Base-by-base conservation (phyloP, 83 land plant species). In the Larix sibirica region DNA sequence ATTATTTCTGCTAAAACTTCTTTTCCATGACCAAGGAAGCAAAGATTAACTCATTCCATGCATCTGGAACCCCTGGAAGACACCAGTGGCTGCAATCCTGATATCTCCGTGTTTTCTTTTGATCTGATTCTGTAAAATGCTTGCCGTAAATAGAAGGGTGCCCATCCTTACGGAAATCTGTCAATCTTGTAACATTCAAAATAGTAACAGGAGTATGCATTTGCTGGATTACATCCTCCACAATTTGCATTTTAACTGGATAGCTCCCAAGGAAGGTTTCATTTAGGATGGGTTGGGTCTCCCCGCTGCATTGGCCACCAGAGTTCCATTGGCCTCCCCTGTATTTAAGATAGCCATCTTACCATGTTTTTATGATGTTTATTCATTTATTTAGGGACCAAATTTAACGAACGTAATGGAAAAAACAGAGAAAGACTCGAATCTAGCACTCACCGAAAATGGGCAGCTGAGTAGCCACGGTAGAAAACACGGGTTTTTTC, bases 1-100 rank as follows among this genome's bases (percentile, higher is more conserved):
- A 50, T 2, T 50, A 77, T 24, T 50, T 77, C 4, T 59, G 54
- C 26, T 59, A 14, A 36, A 31, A 24, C 74, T 20, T 60, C 66
- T 77, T 80, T 56, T 62, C 61, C 62, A 40, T 77, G 36, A 91
- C 82, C 62, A 91, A 81, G 69, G 76, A 83, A 38, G 90, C 86
- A 79, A 88, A 94, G 36, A 94, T 83, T 1, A 94, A 79, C 82
- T 92, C 93, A 81, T 94, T 94, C 96, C 96, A 94, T 62, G 95
- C 82, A 82, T 94, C 96, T 36, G 96, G 96, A 23, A 94, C 87
- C 58, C 96, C 96, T 20, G 96, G 96, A 80, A 94, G 87, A 73
- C 96, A 94, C 96, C 96, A 94, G 81, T 94, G 96, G 88, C 96
- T 94, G 87, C 96, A 94, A 67, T 94, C 96, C 83, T 94, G 95